Percentiles rank a stretch among this genome's conserved stretches.
Evolutionary conservation across 768 basidiomycete genomes (phyloP).

Genomic region (Amanita rubescens): DNA sequence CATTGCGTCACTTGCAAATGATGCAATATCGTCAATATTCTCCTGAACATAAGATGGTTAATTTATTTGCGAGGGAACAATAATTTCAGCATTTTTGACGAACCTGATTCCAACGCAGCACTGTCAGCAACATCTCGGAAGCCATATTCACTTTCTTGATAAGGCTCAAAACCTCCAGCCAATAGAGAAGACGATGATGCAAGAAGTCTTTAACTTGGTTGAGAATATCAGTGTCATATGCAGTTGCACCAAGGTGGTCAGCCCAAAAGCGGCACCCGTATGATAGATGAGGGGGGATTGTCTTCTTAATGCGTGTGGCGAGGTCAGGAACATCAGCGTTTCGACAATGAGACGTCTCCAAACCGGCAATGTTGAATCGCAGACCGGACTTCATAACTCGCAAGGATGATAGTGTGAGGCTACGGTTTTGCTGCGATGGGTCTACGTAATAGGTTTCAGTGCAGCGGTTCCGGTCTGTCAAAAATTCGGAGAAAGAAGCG

Average conservation of each 20-base stretch:
- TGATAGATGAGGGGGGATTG: constrained; percentile 14
- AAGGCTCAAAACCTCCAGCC: constrained; percentile 23
- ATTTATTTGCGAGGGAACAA: too few relatives aligned
- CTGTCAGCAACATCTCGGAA: neutral
- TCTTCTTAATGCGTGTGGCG: constrained; percentile 6
- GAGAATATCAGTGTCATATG: neutral
- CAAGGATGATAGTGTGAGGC: constrained; percentile 4
- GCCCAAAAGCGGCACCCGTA: constrained; percentile 21
- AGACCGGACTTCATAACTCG: constrained; percentile 18
- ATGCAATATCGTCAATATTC: neutral
- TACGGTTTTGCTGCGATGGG: constrained; percentile 7
- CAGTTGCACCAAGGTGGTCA: constrained; percentile 15
- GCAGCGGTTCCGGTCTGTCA: constrained; percentile 17
- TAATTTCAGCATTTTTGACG: neutral
- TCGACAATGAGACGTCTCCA: constrained; percentile 19
- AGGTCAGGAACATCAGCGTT: constrained; percentile 18
- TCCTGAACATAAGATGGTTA: too few relatives aligned
- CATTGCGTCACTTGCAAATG: constrained; percentile 13
- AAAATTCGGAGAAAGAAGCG: constrained; percentile 28
- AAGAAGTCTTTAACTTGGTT: too few relatives aligned
- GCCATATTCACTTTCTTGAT: constrained; percentile 5
- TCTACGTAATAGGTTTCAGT: constrained; percentile 14
- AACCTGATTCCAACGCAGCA: neutral
- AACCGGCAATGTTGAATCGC: constrained; percentile 23
- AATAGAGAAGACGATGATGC: neutral